Evolutionary conservation across 345 rosid species (phyloP).

Genomic region (Heritiera fomes): DNA sequence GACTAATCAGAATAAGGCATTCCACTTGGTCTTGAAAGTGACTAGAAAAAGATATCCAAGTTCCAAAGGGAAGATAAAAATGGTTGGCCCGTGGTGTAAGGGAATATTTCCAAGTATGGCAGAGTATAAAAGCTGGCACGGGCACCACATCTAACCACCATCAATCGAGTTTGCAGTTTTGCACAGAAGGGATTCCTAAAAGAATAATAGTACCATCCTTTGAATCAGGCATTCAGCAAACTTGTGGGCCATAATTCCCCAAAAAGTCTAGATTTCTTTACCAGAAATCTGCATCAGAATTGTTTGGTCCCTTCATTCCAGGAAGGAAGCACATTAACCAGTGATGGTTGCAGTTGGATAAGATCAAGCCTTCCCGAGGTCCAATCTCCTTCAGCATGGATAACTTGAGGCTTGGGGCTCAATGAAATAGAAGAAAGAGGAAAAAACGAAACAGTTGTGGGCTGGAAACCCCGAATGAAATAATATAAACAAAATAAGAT

Average conservation of each 20-base stretch:
- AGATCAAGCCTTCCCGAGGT: not conserved
- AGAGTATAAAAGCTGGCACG: slow-evolving; percentile 4
- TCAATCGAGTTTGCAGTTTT: not conserved
- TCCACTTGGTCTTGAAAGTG: slow-evolving; percentile 12
- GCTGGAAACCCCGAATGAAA: no score
- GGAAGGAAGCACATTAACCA: not conserved
- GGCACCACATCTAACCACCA: slow-evolving; percentile 18
- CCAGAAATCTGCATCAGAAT: not conserved
- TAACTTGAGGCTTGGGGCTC: not conserved
- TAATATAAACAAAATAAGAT: not conserved
- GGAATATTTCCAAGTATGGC: not conserved
- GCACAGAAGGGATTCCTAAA: not conserved
- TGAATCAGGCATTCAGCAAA: not conserved
- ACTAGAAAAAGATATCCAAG: not conserved
- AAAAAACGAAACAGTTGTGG: not conserved
- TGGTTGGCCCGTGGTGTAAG: not conserved
- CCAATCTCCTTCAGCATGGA: not conserved
- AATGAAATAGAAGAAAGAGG: not conserved
- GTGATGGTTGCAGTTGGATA: not conserved
- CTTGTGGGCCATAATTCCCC: not conserved
- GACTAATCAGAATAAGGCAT: not conserved
- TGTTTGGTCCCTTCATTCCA: not conserved
- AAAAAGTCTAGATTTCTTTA: not conserved
- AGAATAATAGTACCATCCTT: not conserved
- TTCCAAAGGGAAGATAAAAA: not conserved